Base-by-base conservation (phyloP, 139 green algal genomes). In the Chlorella sp. region DNA sequence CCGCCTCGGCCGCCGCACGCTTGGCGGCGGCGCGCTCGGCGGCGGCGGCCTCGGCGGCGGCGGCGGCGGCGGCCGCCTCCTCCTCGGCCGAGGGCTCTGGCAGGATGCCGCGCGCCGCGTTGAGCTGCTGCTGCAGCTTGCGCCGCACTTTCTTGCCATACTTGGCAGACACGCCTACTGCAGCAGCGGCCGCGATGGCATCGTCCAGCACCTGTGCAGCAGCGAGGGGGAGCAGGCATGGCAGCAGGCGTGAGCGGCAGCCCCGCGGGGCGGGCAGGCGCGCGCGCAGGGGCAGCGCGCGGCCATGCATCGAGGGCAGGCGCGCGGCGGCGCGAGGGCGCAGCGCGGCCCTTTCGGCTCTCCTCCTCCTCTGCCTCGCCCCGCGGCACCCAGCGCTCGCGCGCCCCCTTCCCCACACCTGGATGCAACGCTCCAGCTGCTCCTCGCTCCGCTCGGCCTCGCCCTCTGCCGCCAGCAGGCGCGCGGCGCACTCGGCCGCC, bases 121-220 rank as follows among this genome's bases (percentile, higher is more conserved):
- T 84, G 35, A 87, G 66, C 53, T 76, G 42, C 42, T 40, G 29
- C 33, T 87, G 80, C 75, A 88, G 60, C 45, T 83, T 82, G 67
- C 73, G 74, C 42, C 86, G 77, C 41, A 90, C 74, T 63, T 91
- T 91, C 71, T 90, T 90, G 42, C 71, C 83, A 61, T 91, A 90
- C 85, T 91, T 91, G 27, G 79, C 85, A 19, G 61, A 77, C 43
- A 91, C 86, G 3, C 75, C 71, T 5, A 5, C 76, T 2, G 48
- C 74, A 11, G 42, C 51, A 8, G 85, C 86, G 1, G 19, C 27
- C 48, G 72, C 50, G 21, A 91, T 86, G 6, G 63, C 76, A 8
- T 50, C 55, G 27, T 91, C 85, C 59, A 91, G 68, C 25, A 51
- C 65, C 29, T 85, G 53, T n/a, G 65, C 8, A 62, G 33, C 23